These are phyloP conservation scores for Rhizopogon sp. DNA, from an alignment of 768 basidiomycete genomes.

Conservation along the genomic window DNA sequence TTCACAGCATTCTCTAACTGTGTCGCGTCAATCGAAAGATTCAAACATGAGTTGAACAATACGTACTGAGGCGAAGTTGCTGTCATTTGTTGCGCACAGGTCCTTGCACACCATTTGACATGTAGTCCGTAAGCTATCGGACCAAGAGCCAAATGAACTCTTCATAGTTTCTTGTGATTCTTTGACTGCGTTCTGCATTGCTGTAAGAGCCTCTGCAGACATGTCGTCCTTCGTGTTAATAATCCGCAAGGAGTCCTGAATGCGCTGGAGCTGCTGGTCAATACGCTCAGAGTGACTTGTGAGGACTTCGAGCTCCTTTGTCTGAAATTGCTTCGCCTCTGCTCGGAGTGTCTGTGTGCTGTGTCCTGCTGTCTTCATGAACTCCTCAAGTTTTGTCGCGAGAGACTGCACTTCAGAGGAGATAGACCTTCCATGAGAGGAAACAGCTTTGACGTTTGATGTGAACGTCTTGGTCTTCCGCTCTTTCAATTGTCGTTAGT, in stretches of 20 bases:
- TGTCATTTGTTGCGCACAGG: constrained; percentile 37
- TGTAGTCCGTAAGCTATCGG: constrained; percentile 42
- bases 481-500: constrained; percentile 39
- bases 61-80: constrained; percentile 42
- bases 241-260: constrained; percentile 46
- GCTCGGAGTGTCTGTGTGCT: constrained; percentile 47
- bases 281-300: constrained; percentile 47
- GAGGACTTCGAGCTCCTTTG: constrained; percentile 51
- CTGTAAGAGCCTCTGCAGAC: constrained; percentile 47
- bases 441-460: constrained; percentile 62
- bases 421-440: constrained; percentile 56
- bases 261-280: constrained; percentile 49
- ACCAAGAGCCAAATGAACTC: constrained; percentile 51
- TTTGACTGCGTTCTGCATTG: constrained; percentile 44
- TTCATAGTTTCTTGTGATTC: constrained; percentile 52
- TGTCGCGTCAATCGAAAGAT: background rate
- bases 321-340: constrained; percentile 53
- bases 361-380: constrained; percentile 52
- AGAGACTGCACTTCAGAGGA: constrained; percentile 48
- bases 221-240: constrained; percentile 54
- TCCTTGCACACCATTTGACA: constrained; percentile 45
- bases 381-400: constrained; percentile 53
- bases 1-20: constrained; percentile 56
- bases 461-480: constrained; percentile 63
- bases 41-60: background rate